These are phyloP conservation scores for Hysterium pulicare DNA, from an alignment of 2,329 filamentous ascomycete species.

Conservation along the genomic window DNA sequence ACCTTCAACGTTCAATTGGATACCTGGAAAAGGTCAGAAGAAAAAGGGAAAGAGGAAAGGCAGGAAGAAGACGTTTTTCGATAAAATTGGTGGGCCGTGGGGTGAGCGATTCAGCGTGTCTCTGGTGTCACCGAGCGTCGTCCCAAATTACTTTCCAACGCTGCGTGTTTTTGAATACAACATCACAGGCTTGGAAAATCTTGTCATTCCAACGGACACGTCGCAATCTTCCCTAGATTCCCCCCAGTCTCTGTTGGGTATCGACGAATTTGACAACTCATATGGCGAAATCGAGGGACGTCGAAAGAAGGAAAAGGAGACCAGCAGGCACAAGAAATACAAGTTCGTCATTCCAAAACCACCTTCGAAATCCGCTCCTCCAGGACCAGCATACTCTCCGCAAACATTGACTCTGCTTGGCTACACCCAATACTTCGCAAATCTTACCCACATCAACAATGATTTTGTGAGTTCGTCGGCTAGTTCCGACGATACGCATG, in stretches of 20 bases:
- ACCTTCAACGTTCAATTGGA: slow-evolving; percentile 18
- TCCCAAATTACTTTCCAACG: slow-evolving; percentile 89
- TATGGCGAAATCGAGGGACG: slow-evolving; percentile 44
- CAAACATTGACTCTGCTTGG: slow-evolving; percentile 76
- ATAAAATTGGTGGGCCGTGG: slow-evolving; percentile 73
- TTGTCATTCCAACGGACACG: slow-evolving; percentile 8
- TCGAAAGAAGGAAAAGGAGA: slow-evolving; percentile 34
- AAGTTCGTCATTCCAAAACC: slow-evolving; percentile 60
- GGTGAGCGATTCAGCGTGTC: slow-evolving; percentile 82
- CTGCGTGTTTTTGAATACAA: slow-evolving; percentile 95
- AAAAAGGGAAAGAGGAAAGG: slow-evolving; percentile 24
- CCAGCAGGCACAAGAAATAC: slow-evolving; percentile 36
- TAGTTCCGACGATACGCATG: slow-evolving; percentile 16
- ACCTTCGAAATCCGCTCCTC: slow-evolving; percentile 68
- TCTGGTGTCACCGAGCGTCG: slow-evolving; percentile 78
- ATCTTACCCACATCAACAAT: slow-evolving; percentile 86
- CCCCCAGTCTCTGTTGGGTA: slow-evolving; percentile 12
- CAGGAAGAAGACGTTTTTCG: slow-evolving; percentile 56
- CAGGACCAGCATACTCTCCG: slow-evolving; percentile 85
- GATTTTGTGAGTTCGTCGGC: slow-evolving; percentile 46
- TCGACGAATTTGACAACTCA: slow-evolving; percentile 36
- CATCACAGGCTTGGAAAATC: slow-evolving; percentile 68
- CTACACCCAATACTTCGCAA: slow-evolving; percentile 90
- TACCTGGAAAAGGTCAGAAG: slow-evolving; percentile 15
- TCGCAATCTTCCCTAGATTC: background rate